phyloP scores from a whole-genome alignment of 2,329 filamentous ascomycete species.

The Diatrype stigma region DNA sequence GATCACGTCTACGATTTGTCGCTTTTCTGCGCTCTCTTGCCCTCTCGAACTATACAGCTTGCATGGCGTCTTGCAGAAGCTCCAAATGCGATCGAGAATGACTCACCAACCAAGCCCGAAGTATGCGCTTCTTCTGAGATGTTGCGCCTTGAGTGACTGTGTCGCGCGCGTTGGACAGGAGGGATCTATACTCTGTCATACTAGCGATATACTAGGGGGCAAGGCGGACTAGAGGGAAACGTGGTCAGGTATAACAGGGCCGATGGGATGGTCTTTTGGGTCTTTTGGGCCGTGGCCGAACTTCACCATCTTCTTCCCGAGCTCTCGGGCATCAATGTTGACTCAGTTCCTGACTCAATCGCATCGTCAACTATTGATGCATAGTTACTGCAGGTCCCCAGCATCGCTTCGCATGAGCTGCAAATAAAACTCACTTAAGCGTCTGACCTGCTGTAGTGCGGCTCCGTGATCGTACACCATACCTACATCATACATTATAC shows the following conservation, averaged over 20 bases:
- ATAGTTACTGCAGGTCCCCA: slow-evolving; percentile 17
- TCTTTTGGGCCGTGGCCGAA: slow-evolving; percentile 16
- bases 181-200: slow-evolving; percentile 8
- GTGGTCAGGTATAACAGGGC: slow-evolving; percentile 27
- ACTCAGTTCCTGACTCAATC: slow-evolving; percentile 17
- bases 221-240: slow-evolving; percentile 14
- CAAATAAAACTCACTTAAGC: slow-evolving; percentile 28
- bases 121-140: slow-evolving; percentile 24
- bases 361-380: slow-evolving; percentile 11
- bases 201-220: background rate
- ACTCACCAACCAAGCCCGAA: slow-evolving; percentile 28
- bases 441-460: slow-evolving; percentile 15
- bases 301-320: slow-evolving; percentile 15
- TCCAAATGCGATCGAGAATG: slow-evolving; percentile 20
- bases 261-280: too few relatives aligned
- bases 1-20: slow-evolving; percentile 25
- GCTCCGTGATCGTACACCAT: slow-evolving; percentile 13
- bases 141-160: slow-evolving; percentile 10
- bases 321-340: slow-evolving; percentile 18
- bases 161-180: slow-evolving; percentile 5
- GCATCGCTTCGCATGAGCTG: slow-evolving; percentile 27
- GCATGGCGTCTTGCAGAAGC: slow-evolving; percentile 27
- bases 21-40: slow-evolving; percentile 14
- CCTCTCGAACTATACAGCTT: slow-evolving; percentile 11
- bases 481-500: slow-evolving; percentile 3